Base-by-base conservation (phyloP, 257 asterid genomes). In the Parsonsia alboflavescens region DNA sequence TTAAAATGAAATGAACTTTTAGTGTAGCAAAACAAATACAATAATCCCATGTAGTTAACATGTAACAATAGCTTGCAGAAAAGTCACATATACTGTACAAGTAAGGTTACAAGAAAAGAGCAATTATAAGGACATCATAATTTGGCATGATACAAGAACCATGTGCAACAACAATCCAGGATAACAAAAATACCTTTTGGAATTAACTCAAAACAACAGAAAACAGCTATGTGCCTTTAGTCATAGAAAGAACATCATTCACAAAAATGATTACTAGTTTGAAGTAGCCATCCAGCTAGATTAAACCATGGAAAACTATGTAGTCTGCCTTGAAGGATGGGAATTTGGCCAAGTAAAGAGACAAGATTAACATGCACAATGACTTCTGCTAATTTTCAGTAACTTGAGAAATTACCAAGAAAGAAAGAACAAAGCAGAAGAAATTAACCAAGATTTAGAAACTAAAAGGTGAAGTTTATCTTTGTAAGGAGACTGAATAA, bases 101-200 rank as follows among this genome's bases (percentile, higher is more conserved):
- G 33, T 56, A 41, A 42, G 45, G 56, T 22, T 41, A 48, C 6
- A 52, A 28, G 49, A 67, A 39, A 66, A 12, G 48, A 41, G 39
- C 48, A 67, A 76, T 63, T 62, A 41, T 28, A 41, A 49, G 72
- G 71, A 63, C 59, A 77, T 68, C 77, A 65, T 73, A 68, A 78
- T 81, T 72, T 81, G 75, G 30, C 30, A 77, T 81, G 75, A 77
- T 81, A 65, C 3, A 61, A 68, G 53, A n/a, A 39, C 30, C 82
- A 78, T 68, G 80, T 75, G 83, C 75, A 75, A 50, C 67, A 52
- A 30, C 73, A 4, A 58, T 49, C 53, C 10, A 56, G 61, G 69
- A 52, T 72, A 2, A n/a, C n/a, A 44, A 48, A 70, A 42, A 15
- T 26, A 54, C 36, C 77, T 66, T 78, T 75, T 48, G 13, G 66